Evolutionary conservation across 2,329 filamentous ascomycete genomes (phyloP), one percentile per base, ranked within the genome.

Genomic region (Parastagonospora nodorum): DNA sequence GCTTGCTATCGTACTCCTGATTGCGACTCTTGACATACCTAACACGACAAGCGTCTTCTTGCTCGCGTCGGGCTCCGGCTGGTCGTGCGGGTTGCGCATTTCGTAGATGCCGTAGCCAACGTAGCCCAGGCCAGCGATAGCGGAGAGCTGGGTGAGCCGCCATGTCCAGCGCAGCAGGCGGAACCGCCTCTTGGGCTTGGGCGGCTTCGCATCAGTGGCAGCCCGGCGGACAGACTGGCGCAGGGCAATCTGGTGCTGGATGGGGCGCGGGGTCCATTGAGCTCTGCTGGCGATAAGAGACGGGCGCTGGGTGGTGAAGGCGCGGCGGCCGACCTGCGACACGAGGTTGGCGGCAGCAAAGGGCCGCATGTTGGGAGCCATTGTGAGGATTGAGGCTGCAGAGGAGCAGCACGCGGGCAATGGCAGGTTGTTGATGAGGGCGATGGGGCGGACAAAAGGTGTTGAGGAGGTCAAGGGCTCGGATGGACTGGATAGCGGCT

Each of bases 21-120:
- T 2, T 16, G 30, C 24, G 12, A 6, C 15, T 29, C 16, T 15
- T 32, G 42, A 60, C 78, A 59, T 84, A 97, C 94, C 94, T 48
- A 99, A 84, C 62, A 99, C 86, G 40, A 99, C 94, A 49, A 99
- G 82, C 9, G 92, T 99, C 84, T 99, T 99, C 88, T 97, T 99
- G 67, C 72, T 82, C 48, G 92, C 89, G 75, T 97, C 91, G 14
- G 89, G 86, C 57, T 85, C 80, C 52, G 83, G 78, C 79, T 97
- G 94, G 46, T 92, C 88, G 36, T 82, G 82, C 8, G 93, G 93
- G 75, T 96, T 84, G 66, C 90, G 87, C 73, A 90, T 86, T 43
- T 87, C 80, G 76, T 92, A 97, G 77, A 97, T 88, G 70, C 84
- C 84, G 75, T 94, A 97, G 64, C 83, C 84, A 52, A 92, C 78